Conservation (phyloP, 257 asterid genomes). For the Orobanche coerulescens region DNA sequence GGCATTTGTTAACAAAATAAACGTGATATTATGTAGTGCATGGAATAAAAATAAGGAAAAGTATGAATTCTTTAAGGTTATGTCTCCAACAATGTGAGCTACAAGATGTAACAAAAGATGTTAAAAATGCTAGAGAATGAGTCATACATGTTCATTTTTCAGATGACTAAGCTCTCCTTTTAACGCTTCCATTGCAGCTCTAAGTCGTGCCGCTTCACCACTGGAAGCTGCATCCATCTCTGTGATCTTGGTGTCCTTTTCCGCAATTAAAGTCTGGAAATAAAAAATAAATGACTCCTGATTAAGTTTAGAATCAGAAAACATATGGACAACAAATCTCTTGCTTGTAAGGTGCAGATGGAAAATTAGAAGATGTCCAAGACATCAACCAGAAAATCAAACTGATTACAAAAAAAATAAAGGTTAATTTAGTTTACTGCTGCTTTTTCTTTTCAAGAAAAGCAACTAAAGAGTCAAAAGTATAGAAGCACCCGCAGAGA, state of each 20-base stretch:
- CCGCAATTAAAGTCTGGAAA: conserved; percentile 59
- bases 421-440: conserved; percentile 11
- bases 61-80: not conserved
- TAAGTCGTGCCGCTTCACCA: conserved; percentile 90
- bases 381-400: conserved; percentile 6
- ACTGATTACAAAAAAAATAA: not conserved
- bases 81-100: conserved; percentile 7
- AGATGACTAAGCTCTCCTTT: conserved; percentile 79
- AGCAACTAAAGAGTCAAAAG: conserved; percentile 19
- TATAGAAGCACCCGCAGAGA: conserved; percentile 56
- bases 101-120: not conserved
- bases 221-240: conserved; percentile 98
- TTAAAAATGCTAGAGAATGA: not conserved
- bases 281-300: conserved; percentile 13
- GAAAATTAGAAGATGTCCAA: conserved; percentile 4
- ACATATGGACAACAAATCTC: conserved; percentile 9
- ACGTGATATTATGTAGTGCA: not conserved
- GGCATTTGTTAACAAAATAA: not conserved
- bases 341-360: conserved; percentile 1
- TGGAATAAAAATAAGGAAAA: not conserved
- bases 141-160: conserved; percentile 62
- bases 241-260: conserved; percentile 84
- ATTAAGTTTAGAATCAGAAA: conserved; percentile 22
- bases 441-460: conserved; percentile 14
- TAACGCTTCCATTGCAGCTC: conserved; percentile 77